phyloP scores from a whole-genome alignment of 768 basidiomycete genomes.

The Agrocybe praecox region DNA sequence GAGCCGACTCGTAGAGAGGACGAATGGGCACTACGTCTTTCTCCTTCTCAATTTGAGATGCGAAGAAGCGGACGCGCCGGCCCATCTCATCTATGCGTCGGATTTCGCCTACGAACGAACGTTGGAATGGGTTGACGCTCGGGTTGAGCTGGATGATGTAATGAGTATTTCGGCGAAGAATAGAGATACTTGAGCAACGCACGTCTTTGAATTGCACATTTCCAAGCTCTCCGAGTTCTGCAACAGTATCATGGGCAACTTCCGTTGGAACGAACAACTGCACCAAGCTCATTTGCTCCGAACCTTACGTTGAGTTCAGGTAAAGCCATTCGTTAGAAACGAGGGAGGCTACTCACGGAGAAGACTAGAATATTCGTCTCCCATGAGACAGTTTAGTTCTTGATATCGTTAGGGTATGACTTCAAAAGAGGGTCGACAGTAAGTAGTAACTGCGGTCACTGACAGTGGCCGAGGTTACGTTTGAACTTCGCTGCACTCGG shows the following conservation, averaged over 20 bases:
- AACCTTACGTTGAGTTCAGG: constrained; percentile 53
- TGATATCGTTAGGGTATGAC: constrained; percentile 1
- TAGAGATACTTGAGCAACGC: constrained; percentile 24
- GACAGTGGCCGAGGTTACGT: too few relatives aligned
- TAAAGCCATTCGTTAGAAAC: constrained; percentile 1
- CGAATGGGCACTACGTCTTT: constrained; percentile 82
- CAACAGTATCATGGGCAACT: constrained; percentile 95
- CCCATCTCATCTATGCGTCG: constrained; percentile 96
- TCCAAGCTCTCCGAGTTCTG: constrained; percentile 93
- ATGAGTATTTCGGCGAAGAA: neutral
- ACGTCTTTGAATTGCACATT: constrained; percentile 98
- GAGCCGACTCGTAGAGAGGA: constrained; percentile 83
- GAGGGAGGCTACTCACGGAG: constrained; percentile 60
- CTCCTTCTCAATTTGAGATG: constrained; percentile 83
- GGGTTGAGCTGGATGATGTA: constrained; percentile 77
- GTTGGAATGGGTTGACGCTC: constrained; percentile 95
- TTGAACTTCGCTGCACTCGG: too few relatives aligned
- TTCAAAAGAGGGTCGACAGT: neutral
- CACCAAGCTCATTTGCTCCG: constrained; percentile 97
- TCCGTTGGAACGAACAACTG: constrained; percentile 97
- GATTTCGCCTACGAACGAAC: constrained; percentile 96
- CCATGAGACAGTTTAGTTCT: constrained; percentile 43
- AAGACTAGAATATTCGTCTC: constrained; percentile 80
- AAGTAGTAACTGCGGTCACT: neutral
- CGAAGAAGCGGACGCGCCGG: constrained; percentile 90